These are phyloP conservation scores for Rhodotorula taiwanensis DNA, from an alignment of 768 basidiomycete genomes.

Conservation along the genomic window DNA sequence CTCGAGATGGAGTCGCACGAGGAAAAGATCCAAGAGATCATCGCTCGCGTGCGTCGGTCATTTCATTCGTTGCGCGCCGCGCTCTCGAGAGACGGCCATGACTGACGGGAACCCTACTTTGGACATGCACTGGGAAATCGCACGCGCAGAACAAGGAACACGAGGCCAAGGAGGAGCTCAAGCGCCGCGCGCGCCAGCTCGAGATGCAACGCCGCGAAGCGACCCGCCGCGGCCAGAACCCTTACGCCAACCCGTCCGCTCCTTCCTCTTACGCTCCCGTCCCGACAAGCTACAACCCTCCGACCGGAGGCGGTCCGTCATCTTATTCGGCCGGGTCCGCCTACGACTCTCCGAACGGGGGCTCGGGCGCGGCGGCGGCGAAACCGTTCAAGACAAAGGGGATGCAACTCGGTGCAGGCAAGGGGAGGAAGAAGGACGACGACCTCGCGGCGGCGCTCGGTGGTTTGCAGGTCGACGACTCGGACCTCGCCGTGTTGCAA, in stretches of 20 bases:
- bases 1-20: constrained; percentile 52
- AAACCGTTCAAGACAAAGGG: constrained; percentile 79
- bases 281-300: constrained; percentile 25
- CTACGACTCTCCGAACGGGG: constrained; percentile 10
- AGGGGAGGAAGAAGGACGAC: constrained; percentile 68
- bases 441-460: constrained; percentile 69
- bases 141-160: constrained; percentile 83
- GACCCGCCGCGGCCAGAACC: constrained; percentile 57
- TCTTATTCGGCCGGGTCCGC: constrained; percentile 18
- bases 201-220: constrained; percentile 97
- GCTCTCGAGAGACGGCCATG: too few species aligned
- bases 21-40: constrained; percentile 86
- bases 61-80: neutral
- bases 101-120: too few species aligned
- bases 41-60: constrained; percentile 76
- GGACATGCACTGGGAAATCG: too few species aligned
- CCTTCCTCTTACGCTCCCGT: constrained; percentile 8
- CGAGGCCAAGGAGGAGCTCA: constrained; percentile 97
- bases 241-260: constrained; percentile 37
- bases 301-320: constrained; percentile 24
- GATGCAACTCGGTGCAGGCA: constrained; percentile 84
- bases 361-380: neutral
- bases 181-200: constrained; percentile 91
- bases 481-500: constrained; percentile 17
- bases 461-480: constrained; percentile 51